Evolutionary conservation across 225 moss, liverwort and hornwort genomes (phyloP), one percentile per base, ranked within the genome.

Genomic region (Straminergon stramineum): DNA sequence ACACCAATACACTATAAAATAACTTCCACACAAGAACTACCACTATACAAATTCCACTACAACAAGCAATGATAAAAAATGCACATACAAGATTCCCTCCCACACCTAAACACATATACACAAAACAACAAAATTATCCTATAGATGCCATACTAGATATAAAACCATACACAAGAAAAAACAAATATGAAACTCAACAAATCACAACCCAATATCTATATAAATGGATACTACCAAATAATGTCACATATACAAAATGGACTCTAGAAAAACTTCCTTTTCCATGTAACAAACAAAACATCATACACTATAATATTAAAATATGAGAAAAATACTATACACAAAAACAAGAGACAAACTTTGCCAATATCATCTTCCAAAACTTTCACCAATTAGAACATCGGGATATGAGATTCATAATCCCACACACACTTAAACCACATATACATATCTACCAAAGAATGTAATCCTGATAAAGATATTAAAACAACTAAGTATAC

Each of bases 241-340:
- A 69, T 22, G 13, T 69, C 7, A n/a, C n/a, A n/a, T 69, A 22
- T 23, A 22, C 7, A 69, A 37, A 69, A n/a, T n/a, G 13, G 69
- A 23, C 7, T 22, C 13, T n/a, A n/a, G n/a, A 69, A 13, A 69
- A 69, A 6, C 7, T n/a, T 4, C 19, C 13, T 4, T n/a, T 69
- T 1, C n/a, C n/a, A n/a, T n/a, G 0, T 2, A 69, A n/a, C 7
- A 22, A n/a, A 69, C 13, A n/a, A 22, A 6, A 69, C 0, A n/a
- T 4, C 0, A 69, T 4, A 69, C 22, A 69, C 22, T 69, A n/a
- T 2, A 69, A 69, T 1, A 69, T 69, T 7, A n/a, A 21, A 69
- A 13, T n/a, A 13, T 0, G n/a, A 6, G 0, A 22, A 13, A 69
- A 12, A 21, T 37, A 69, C 4, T n/a, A 22, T 22, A 69, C 3